Base-by-base conservation (phyloP, 2,329 filamentous ascomycete genomes). In the Fusarium virguliforme region DNA sequence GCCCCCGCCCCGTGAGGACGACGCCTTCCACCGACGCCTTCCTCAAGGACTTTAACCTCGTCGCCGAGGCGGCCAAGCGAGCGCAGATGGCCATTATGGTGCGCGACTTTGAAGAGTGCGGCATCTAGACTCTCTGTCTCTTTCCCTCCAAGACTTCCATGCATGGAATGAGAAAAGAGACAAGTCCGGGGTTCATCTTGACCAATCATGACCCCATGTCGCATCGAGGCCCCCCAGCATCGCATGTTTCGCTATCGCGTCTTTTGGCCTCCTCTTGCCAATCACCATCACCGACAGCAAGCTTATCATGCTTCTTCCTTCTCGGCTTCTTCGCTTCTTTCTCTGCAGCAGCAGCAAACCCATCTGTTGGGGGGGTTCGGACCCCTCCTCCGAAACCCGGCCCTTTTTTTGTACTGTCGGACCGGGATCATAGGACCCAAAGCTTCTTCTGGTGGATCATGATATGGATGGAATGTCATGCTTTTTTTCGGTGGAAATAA, bases 51-150 rank as follows among this genome's bases (percentile, higher is more conserved):
- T 93, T 95, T 77, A 95, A 89, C 64, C 88, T 98, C 32, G 88
- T 98, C 43, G 95, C 95, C 37, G 95, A 98, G 84, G 95, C 95
- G 2, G 95, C 94, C 46, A 97, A 97, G 83, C 87, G 95, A 43
- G 95, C 95, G 9, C 94, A 98, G 82, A 93, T 98, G 86, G 94
- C 94, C 43, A 90, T 94, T 76, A 85, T 98, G 79, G 92, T 95
- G 86, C 88, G 95, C 68, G 95, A 98, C 81, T 87, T 98, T 78
- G 94, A 94, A 76, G 89, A 90, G 70, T 87, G 92, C 77, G 89
- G 88, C 59, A 81, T 94, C 51, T 88, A 69, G 5, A 67, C 26
- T 5, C 4, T 43, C 28, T 18, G 18, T 18, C 18, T 18, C 18
- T 18, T 18, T 18, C 18, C 18, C 18, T 18, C 18, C 18, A 38